These are phyloP conservation scores for Metschnikowia sp. DNA, from an alignment of 805 yeast genomes.

Conservation along the genomic window DNA sequence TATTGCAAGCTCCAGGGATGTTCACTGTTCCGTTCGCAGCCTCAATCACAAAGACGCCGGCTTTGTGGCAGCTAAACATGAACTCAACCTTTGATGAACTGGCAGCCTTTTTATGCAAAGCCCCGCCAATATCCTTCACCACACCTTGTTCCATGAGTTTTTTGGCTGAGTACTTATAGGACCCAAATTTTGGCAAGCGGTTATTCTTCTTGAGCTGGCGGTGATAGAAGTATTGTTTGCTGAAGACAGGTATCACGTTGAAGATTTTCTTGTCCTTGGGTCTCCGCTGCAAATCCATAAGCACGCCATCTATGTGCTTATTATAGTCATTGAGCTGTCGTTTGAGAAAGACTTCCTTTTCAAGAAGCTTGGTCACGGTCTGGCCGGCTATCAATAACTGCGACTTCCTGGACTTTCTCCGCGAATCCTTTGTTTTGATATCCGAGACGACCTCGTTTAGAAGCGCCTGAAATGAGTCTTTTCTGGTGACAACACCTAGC, in stretches of 20 bases:
- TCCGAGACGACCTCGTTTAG: slow-evolving; percentile 83
- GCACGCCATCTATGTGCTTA: slow-evolving; percentile 42
- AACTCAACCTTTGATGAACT: slow-evolving; percentile 67
- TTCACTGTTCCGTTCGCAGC: slow-evolving; percentile 71
- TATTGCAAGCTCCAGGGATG: slow-evolving; percentile 54
- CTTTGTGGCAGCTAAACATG: slow-evolving; percentile 70
- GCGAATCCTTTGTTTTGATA: slow-evolving; percentile 51
- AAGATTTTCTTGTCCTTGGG: slow-evolving; percentile 46
- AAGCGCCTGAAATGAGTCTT: slow-evolving; percentile 71
- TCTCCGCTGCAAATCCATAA: slow-evolving; percentile 41
- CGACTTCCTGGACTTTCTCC: slow-evolving; percentile 38
- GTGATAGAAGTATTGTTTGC: slow-evolving; percentile 74
- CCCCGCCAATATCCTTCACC: slow-evolving; percentile 56
- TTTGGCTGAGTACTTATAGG: slow-evolving; percentile 72
- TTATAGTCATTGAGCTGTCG: slow-evolving; percentile 46
- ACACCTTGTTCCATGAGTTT: slow-evolving; percentile 72
- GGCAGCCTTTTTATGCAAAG: slow-evolving; percentile 32
- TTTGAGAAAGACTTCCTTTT: slow-evolving; percentile 44
- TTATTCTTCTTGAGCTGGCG: slow-evolving; percentile 65
- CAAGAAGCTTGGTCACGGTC: slow-evolving; percentile 42
- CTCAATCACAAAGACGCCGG: slow-evolving; percentile 71
- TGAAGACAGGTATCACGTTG: slow-evolving; percentile 53
- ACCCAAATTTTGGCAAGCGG: slow-evolving; percentile 69
- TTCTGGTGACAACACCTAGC: slow-evolving; percentile 59
- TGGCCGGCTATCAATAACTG: slow-evolving; percentile 41